phyloP scores from a whole-genome alignment of 2,329 filamentous ascomycete genomes.

The Cercospora sp. region DNA sequence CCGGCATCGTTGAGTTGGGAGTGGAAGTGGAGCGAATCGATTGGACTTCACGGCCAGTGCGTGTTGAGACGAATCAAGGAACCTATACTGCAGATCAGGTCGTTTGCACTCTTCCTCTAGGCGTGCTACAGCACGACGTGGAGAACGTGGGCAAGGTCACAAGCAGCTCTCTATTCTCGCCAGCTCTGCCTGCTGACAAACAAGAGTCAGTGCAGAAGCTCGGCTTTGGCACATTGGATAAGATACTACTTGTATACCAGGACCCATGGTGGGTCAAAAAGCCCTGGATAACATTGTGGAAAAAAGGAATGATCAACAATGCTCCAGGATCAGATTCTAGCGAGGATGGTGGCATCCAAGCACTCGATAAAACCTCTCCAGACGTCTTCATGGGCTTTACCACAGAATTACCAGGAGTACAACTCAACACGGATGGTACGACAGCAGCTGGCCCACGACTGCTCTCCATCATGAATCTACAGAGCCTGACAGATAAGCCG shows the following conservation, averaged over 20 bases:
- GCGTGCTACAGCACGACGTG: constrained; percentile 25
- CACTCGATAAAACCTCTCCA: constrained; percentile 5
- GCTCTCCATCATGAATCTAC: constrained; percentile 28
- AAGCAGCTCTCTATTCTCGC: constrained; percentile 19
- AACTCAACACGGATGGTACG: constrained; percentile 23
- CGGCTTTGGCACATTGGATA: constrained; percentile 33
- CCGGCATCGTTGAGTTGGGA: constrained; percentile 16
- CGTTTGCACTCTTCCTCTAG: constrained; percentile 30
- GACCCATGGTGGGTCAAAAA: constrained; percentile 29
- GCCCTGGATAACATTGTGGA: constrained; percentile 23
- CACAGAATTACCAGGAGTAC: constrained; percentile 25
- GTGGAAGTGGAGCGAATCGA: constrained; percentile 21
- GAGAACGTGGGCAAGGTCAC: background rate
- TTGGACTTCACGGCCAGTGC: constrained; percentile 23
- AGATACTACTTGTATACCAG: constrained; percentile 30
- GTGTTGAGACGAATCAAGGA: constrained; percentile 18
- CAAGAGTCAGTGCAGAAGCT: constrained; percentile 21
- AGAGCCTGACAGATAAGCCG: constrained; percentile 27
- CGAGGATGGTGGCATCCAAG: background rate
- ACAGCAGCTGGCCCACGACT: constrained; percentile 18
- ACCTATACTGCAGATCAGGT: constrained; percentile 25
- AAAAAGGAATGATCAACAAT: constrained; percentile 18
- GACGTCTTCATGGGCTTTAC: constrained; percentile 30
- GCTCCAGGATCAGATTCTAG: constrained; percentile 8
- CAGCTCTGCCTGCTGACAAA: constrained; percentile 24